Evolutionary conservation across 1,284 basidiomycete genomes (phyloP).

Genomic region (Ceraceosorus bombacis): DNA sequence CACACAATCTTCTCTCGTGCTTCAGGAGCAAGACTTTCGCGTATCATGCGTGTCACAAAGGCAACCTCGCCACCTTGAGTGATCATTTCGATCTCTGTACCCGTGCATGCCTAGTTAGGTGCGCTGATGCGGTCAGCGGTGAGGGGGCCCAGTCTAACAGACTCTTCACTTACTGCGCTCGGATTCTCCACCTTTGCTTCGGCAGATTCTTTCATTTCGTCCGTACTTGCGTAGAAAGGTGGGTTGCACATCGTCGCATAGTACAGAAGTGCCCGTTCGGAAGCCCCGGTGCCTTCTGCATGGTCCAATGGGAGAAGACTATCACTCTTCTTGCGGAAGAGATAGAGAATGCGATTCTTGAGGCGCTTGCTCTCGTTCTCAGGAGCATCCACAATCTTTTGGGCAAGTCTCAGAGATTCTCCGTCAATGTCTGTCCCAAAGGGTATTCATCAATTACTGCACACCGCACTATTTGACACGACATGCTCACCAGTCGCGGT

Average conservation of each 20-base stretch:
- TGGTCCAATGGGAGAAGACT: background rate
- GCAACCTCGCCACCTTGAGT: conserved; percentile 71
- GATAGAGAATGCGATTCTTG: conserved; percentile 54
- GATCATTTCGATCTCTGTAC: conserved; percentile 74
- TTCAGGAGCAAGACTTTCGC: conserved; percentile 60
- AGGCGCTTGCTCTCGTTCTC: conserved; percentile 57
- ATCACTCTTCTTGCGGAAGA: conserved; percentile 44
- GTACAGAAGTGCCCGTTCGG: conserved; percentile 3
- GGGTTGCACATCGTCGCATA: conserved; percentile 83
- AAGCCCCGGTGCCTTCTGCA: background rate
- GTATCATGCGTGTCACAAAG: conserved; percentile 71
- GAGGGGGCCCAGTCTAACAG: too few relatives aligned
- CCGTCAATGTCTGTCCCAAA: conserved; percentile 31
- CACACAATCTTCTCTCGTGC: conserved; percentile 6
- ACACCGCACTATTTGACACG: conserved; percentile 7
- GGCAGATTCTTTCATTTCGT: conserved; percentile 56
- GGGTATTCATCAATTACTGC: background rate
- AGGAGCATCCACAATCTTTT: conserved; percentile 58
- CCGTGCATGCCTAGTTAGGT: conserved; percentile 57
- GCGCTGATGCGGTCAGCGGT: too few relatives aligned
- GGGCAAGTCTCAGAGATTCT: conserved; percentile 24
- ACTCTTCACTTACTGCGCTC: conserved; percentile 16
- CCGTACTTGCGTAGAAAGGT: conserved; percentile 71
- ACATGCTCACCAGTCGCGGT: conserved; percentile 23
- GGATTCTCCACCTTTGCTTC: conserved; percentile 16